Evolutionary conservation across 495 filamentous ascomycete species (phyloP), one percentile per base, ranked within the genome.

Genomic region (Immersiella caudata): DNA sequence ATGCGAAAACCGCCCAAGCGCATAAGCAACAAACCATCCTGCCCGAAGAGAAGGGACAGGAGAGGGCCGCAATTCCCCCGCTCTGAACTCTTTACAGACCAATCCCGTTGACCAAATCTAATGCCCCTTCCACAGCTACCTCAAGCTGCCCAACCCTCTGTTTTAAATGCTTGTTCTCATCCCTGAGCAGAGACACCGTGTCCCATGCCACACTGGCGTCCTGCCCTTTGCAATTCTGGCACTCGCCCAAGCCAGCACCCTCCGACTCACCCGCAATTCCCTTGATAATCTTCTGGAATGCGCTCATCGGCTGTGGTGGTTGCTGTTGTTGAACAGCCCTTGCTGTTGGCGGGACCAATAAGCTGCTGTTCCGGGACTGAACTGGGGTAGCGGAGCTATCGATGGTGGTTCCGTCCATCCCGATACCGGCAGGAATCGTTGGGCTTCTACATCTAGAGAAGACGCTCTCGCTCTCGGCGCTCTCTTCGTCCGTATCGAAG

Each of bases 131-230:
- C 14, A 93, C 85, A 0, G 87, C 87, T 22, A 80, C 79, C 76
- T 93, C 91, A 2, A 93, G 73, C 66, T 89, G 82, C 0, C 85
- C 85, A 0, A 94, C 80, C 40, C 90, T 79, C 33, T 82, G 82
- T 78, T 93, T 93, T 55, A 93, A 75, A 7, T 85, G 84, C 68
- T 81, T 82, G 67, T 93, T 94, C 79, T 94, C 91, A 49, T 89
- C 88, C 65, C 90, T 84, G 65, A 94, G 75, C 54, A 91, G 68
- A 4, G 88, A 84, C 33, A 92, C 84, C 14, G 91, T 87, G 67
- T 88, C 83, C 91, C 91, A 90, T 14, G 89, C 90, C 64, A 91
- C 84, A 27, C 87, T 87, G 46, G 86, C 79, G 50, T 87, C 82
- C 67, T 85, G 80, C 2, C 90, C 86, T 71, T 86, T 74, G 73